These are phyloP conservation scores for Lathyrus tuberosus DNA, from an alignment of 306 rosid genomes.

Conservation along the genomic window DNA sequence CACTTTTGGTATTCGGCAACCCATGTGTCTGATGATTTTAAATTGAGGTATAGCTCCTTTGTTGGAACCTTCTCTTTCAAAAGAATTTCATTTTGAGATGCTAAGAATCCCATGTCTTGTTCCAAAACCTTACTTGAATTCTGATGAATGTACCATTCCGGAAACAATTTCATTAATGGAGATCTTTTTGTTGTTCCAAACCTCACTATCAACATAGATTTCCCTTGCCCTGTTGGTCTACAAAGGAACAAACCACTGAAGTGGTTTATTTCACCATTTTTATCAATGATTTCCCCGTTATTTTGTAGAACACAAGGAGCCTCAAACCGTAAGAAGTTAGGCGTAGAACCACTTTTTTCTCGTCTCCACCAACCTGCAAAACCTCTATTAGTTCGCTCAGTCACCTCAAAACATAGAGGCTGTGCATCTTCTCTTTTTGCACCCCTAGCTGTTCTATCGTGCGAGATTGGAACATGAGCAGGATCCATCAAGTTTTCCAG, in stretches of 20 bases:
- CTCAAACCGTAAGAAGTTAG: conserved; percentile 71
- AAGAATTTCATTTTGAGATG: conserved; percentile 87
- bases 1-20: conserved; percentile 90
- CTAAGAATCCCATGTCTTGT: conserved; percentile 98
- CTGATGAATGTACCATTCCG: conserved; percentile 92
- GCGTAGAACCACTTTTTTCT: no score
- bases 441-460: no score
- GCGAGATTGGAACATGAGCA: no score
- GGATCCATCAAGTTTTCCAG: no score
- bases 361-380: no score
- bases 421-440: no score
- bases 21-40: conserved; percentile 90
- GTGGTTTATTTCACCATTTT: no score
- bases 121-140: conserved; percentile 92
- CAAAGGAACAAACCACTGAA: conserved; percentile 64
- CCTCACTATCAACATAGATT: conserved; percentile 89
- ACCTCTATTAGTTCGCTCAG: no score
- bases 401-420: no score
- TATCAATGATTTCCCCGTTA: no score
- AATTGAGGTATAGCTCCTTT: conserved; percentile 73
- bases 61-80: conserved; percentile 84
- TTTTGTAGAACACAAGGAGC: conserved; percentile 42
- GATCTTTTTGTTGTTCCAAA: conserved; percentile 78
- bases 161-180: conserved; percentile 61
- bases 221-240: conserved; percentile 95